Percentiles rank a stretch among this genome's conserved stretches.
phyloP scores from a whole-genome alignment of 129 eudicot species.

The Artemisia annua region DNA sequence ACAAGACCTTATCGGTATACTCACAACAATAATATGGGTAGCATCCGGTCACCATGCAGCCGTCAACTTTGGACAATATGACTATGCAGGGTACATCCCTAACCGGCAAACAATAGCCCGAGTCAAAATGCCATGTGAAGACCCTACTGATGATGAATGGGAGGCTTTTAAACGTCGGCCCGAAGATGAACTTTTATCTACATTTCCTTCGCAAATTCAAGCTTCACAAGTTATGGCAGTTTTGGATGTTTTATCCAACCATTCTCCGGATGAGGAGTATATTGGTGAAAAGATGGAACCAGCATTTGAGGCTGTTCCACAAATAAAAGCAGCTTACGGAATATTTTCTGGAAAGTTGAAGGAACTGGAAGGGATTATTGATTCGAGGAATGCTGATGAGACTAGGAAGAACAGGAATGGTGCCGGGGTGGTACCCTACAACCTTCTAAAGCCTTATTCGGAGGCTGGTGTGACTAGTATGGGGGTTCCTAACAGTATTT shows the following conservation, averaged over 20 bases:
- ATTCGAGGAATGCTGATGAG: conserved; percentile 54
- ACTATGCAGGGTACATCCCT: conserved; percentile 72
- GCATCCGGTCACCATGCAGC: conserved; percentile 91
- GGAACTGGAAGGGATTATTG: conserved; percentile 65
- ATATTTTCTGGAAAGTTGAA: conserved; percentile 49
- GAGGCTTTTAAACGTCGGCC: conserved; percentile 51
- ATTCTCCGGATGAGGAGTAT: conserved; percentile 86
- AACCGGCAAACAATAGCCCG: conserved; percentile 82
- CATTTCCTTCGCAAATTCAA: conserved; percentile 76
- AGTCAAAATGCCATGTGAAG: conserved; percentile 71
- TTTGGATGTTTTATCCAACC: conserved; percentile 72
- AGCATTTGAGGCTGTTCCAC: conserved; percentile 47
- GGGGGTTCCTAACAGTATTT: conserved; percentile 88
- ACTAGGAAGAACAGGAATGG: conserved; percentile 63
- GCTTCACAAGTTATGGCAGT: conserved; percentile 77
- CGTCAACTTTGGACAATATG: conserved; percentile 91
- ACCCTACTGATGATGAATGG: conserved; percentile 59
- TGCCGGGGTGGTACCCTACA: conserved; percentile 77
- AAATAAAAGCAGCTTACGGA: conserved; percentile 60
- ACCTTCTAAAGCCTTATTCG: conserved; percentile 73
- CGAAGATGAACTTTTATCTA: conserved; percentile 45
- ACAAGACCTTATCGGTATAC: conserved; percentile 49
- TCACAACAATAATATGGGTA: conserved; percentile 76
- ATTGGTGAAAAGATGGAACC: conserved; percentile 54
- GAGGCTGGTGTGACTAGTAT: conserved; percentile 71